These are phyloP conservation scores for Pugionium cornutum DNA, from an alignment of 345 rosid species.

Conservation along the genomic window DNA sequence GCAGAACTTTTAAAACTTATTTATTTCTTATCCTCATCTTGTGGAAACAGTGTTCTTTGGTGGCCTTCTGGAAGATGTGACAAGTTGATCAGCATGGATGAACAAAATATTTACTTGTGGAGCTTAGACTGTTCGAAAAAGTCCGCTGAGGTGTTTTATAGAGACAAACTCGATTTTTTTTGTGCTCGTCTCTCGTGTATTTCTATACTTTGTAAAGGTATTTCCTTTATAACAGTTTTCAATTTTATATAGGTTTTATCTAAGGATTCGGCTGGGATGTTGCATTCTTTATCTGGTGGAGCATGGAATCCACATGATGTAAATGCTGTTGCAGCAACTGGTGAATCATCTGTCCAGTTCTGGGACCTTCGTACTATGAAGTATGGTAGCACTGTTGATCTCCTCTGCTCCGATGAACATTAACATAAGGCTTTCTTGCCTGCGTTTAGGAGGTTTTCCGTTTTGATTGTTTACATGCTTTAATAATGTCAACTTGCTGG, in stretches of 20 bases:
- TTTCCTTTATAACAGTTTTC: not conserved
- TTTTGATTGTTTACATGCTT: not conserved
- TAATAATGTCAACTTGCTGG: not conserved
- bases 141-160: conserved; percentile 63
- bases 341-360: conserved; percentile 88
- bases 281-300: conserved; percentile 81
- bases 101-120: conserved; percentile 74
- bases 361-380: conserved; percentile 89
- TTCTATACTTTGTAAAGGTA: not conserved
- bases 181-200: not conserved
- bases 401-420: conserved; percentile 1
- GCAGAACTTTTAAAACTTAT: not conserved
- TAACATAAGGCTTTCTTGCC: conserved; percentile 3
- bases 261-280: conserved; percentile 79
- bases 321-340: conserved; percentile 74
- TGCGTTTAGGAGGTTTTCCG: conserved; percentile 9
- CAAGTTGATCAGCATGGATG: conserved; percentile 84
- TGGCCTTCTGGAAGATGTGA: conserved; percentile 89
- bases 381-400: conserved; percentile 47
- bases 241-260: conserved; percentile 60
- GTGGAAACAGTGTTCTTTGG: conserved; percentile 63
- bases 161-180: not conserved
- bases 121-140: conserved; percentile 71
- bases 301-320: conserved; percentile 94
- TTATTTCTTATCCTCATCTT: not conserved